Base-by-base conservation (phyloP, 2,329 filamentous ascomycete genomes). In the Fusarium drepaniforme region DNA sequence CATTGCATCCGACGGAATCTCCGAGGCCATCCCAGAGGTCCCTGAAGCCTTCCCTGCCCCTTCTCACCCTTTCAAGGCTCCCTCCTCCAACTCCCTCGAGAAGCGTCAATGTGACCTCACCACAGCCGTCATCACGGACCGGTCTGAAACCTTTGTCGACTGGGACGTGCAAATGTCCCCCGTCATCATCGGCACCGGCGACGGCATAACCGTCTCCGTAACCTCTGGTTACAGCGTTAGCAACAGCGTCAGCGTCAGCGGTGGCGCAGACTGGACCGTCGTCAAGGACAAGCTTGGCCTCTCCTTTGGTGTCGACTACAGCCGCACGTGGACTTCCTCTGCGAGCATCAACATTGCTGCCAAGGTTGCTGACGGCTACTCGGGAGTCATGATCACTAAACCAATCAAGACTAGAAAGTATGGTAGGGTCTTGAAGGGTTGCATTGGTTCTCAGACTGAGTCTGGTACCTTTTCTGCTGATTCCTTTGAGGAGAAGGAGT, bases 141-240 rank as follows among this genome's bases (percentile, higher is more conserved):
- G 16, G 18, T 8, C 21, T 0, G 0, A 74, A 28, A 70, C 64
- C 4, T 74, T 74, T 38, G 67, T 74, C 28, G 71, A 74, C 49
- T 74, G 72, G 72, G 72, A 74, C 40, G 64, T 74, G 16, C 71
- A 74, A 3, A 74, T 74, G 72, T 74, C 72, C 8, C 72, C 71
- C 16, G 71, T 74, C 0, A 59, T 74, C 25, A 68, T 71, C 12
- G 72, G 63, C 5, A 63, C 58, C 3, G 72, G 72, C 30, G 30
- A 51, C 3, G 61, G 61, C 8, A 53, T 51, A 23, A 63, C 64
- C 0, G 67, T 74, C 8, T 66, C 16, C 5, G 58, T 74, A 0
- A 61, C 67, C 0, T 38, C 57, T 0, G 11, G 60, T 3, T 72
- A n/a, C 23, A 74, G 44, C 4, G 5, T 66, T 0, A 23, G 56